phyloP scores from a whole-genome alignment of 768 basidiomycete species.

The Paxillus rubicundulus region DNA sequence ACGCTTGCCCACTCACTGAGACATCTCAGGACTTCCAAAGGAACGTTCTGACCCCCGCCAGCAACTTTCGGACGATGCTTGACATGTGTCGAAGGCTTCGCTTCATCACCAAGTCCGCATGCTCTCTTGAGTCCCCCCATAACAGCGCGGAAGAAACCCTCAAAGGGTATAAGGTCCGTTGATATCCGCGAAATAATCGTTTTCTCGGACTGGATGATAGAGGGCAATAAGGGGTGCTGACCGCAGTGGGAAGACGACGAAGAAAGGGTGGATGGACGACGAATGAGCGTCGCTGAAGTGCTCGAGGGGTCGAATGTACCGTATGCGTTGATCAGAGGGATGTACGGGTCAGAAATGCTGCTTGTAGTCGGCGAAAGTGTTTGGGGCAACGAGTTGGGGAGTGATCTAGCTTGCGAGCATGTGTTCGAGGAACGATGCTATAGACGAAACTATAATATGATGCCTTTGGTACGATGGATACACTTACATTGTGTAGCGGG shows the following conservation, averaged over 20 bases:
- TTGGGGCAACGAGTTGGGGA: background rate
- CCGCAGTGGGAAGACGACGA: background rate
- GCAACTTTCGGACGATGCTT: conserved; percentile 35
- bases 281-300: conserved; percentile 2
- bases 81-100: conserved; percentile 9
- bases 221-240: background rate
- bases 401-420: background rate
- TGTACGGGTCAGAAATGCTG: conserved; percentile 31
- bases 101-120: conserved; percentile 7
- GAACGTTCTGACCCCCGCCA: conserved; percentile 53
- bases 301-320: conserved; percentile 43
- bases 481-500: conserved; percentile 54
- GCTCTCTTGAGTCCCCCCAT: conserved; percentile 9
- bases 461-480: background rate
- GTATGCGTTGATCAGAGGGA: conserved; percentile 49
- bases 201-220: background rate
- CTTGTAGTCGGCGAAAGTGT: background rate
- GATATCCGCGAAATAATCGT: conserved; percentile 13
- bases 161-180: conserved; percentile 26
- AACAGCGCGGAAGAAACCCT: conserved; percentile 4
- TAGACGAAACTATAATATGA: background rate
- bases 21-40: conserved; percentile 52
- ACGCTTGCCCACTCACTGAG: conserved; percentile 59
- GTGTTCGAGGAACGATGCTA: background rate
- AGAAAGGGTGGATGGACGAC: background rate